Conservation (phyloP, 306 rosid genomes). For the Cajanus cajan region DNA sequence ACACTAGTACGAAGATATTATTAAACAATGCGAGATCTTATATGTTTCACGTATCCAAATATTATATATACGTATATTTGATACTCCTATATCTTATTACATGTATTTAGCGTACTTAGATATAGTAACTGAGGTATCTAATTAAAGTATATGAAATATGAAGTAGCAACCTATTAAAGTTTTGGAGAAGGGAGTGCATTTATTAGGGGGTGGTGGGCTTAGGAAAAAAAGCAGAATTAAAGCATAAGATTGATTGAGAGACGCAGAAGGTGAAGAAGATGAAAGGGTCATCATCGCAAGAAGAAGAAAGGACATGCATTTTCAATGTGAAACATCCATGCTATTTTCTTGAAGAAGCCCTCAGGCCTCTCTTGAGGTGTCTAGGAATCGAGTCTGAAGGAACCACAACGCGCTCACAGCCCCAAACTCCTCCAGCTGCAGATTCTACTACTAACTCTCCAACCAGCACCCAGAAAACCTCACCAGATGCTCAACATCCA, state of each 20-base stretch:
- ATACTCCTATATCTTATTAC: too few species aligned
- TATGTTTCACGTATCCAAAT: too few species aligned
- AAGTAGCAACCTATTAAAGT: background rate
- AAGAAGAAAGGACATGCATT: constrained; percentile 12
- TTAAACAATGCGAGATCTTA: too few species aligned
- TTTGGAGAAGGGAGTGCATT: background rate
- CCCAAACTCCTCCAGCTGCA: background rate
- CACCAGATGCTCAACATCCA: constrained; percentile 20
- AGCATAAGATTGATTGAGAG: background rate
- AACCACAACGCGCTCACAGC: background rate
- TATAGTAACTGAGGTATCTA: too few species aligned
- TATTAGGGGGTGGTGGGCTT: background rate
- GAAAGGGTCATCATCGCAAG: background rate
- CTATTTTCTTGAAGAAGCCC: constrained; percentile 26
- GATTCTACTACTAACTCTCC: background rate
- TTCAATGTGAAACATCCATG: constrained; percentile 19
- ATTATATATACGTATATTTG: too few species aligned
- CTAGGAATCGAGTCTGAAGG: constrained; percentile 31
- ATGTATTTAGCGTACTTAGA: too few species aligned
- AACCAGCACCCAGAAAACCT: background rate
- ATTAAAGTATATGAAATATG: too few species aligned
- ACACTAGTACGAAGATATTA: too few species aligned
- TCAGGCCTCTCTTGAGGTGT: constrained; percentile 34
- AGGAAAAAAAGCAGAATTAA: background rate
- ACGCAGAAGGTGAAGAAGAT: background rate